Conservation (phyloP, 2,329 filamentous ascomycete genomes). For the Ophiostoma novo-ulmi region DNA sequence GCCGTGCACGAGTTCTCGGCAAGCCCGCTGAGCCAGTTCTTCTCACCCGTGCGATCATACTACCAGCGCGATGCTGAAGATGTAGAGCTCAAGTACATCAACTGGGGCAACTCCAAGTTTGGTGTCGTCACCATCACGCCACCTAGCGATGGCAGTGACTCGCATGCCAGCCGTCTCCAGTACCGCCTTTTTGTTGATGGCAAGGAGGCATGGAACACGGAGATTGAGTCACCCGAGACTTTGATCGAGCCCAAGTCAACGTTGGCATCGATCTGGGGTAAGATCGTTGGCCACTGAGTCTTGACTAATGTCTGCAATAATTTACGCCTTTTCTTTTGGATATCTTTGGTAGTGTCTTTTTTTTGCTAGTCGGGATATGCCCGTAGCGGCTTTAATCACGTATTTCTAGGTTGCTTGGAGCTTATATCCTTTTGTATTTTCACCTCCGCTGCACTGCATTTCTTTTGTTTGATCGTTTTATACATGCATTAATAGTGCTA, state of each 20-base stretch:
- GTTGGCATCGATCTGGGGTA: conserved; percentile 47
- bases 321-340: neutral
- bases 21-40: conserved; percentile 90
- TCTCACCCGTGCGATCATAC: conserved; percentile 79
- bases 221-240: conserved; percentile 43
- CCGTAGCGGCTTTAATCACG: too few species aligned
- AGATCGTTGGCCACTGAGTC: conserved; percentile 24
- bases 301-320: neutral
- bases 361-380: neutral
- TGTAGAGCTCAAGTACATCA: conserved; percentile 77
- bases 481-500: neutral
- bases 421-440: too few species aligned
- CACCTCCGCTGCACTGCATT: too few species aligned
- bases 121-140: conserved; percentile 66
- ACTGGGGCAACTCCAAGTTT: conserved; percentile 84
- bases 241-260: conserved; percentile 29
- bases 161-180: conserved; percentile 57
- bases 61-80: conserved; percentile 75
- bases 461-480: neutral
- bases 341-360: neutral
- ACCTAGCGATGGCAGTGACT: conserved; percentile 37
- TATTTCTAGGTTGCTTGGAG: neutral
- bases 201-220: conserved; percentile 66
- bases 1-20: conserved; percentile 87
- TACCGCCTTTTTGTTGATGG: conserved; percentile 83